Evolutionary conservation across 805 yeast genomes (phyloP), one percentile per base, ranked within the genome.

Genomic region (Ogataea haglerorum): DNA sequence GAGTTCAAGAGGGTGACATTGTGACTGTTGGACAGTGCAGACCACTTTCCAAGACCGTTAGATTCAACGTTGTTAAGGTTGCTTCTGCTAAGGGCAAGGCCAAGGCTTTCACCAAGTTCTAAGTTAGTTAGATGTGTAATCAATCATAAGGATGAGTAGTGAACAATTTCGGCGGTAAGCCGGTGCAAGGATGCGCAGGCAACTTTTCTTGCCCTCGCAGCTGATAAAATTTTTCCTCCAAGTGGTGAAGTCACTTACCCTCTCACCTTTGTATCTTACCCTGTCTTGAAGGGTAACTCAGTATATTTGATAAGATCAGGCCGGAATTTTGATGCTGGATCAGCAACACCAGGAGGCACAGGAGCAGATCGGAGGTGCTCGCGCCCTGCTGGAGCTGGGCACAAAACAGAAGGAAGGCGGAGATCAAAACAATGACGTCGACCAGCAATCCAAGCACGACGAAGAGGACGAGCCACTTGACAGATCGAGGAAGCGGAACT

Each of bases 11-110:
- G 73, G 99, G 99, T 82, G 99, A 93, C 70, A 78, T 85, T 59
- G 99, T 93, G 67, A 90, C 96, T 64, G 97, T 93, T 74, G 99
- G 99, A 73, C 99, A 93, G 81, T 93, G 99, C 85, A 91, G 99
- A 84, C 99, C 99, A 68, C 77, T 93, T 72, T 93, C 99, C 67
- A 93, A 93, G 80, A 93, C 99, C 64, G 97, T 93, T 67, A 91
- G 99, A 86, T 93, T 93, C 87, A 93, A 93, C 83, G 99, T 93
- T 67, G 79, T 93, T 69, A 89, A 90, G 78, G 96, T 93, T 68
- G 77, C 90, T 67, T 76, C 89, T 67, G 82, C 93, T 70, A 76
- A 80, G 64, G 86, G 90, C 72, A 84, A 85, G 76, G 70, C 88
- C 58, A 93, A 93, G 86, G 88, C 87, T 78, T 93, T 93, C 82